Base-by-base conservation (phyloP, 2,329 filamentous ascomycete species). In the Fusarium chuoi region DNA sequence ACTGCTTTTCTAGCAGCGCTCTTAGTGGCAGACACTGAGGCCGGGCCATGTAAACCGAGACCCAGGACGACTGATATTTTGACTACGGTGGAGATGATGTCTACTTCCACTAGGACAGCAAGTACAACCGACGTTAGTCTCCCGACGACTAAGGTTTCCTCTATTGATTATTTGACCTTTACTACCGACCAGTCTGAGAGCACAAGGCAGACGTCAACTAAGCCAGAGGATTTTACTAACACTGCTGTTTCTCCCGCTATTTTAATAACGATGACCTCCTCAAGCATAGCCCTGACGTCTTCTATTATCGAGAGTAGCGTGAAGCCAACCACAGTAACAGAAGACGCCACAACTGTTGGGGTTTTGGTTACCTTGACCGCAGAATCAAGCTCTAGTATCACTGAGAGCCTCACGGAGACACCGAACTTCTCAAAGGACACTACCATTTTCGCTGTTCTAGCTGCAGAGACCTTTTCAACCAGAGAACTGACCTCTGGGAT, bases 21-120 rank as follows among this genome's bases (percentile, higher is more conserved):
- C 45, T 17, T 48, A 6, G 13, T 2, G 26, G 4, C 0, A 0
- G 20, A 2, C 1, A n/a, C 20, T n/a, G 4, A 48, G 20, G 20
- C 45, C 14, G 14, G 20, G 8, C 45, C 28, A 8, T 48, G 20
- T 17, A 17, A 30, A 8, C 13, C 14, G 13, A 48, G 45, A 22
- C 1, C 14, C 20, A 48, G 28, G 10, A 17, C 6, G 20, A 30
- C 45, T 49, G 28, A 12, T 2, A 8, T 7, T 0, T 2, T 30
- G 20, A 49, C 6, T 17, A 49, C 20, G 0, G 9, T n/a, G 4
- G 26, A n/a, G 6, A 6, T 3, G 0, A 12, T 28, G 20, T n/a
- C 20, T 8, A 1, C 9, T 33, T n/a, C 4, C 28, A 13, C 28
- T 22, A n/a, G n/a, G 26, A 10, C 20, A 22, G 22, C 4, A 15